Evolutionary conservation across 495 filamentous ascomycete genomes (phyloP), one percentile per base, ranked within the genome.

Genomic region (Aspergillus incahuasiensis): DNA sequence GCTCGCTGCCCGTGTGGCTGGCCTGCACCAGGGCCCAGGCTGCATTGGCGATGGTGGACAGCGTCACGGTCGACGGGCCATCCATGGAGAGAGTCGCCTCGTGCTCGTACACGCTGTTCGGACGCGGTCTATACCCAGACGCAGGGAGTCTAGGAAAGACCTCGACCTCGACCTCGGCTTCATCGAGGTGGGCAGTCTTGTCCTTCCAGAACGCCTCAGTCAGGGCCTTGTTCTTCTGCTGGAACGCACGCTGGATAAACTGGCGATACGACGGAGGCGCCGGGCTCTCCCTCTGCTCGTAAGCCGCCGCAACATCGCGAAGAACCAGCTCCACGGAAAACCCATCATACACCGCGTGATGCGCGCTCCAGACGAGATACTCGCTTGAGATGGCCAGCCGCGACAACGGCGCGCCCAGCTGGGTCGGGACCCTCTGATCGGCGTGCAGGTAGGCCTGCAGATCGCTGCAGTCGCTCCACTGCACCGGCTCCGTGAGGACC

Each of bases 21-120:
- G 65, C 57, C 5, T 68, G 19, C 3, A 75, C 54, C 0, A 76
- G 13, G 9, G 70, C 55, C 71, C 72, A 77, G 0, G 72, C 74
- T 7, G 46, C 46, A 18, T 34, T 25, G 25, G 34, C 15, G n/a
- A 35, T 16, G 20, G 25, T 34, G 1, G 46, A 32, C 4, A 16
- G 6, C 18, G 46, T 49, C 3, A 49, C 44, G 15, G 9, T 11
- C 6, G 32, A 35, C 6, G 32, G 32, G 6, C 32, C 32, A 12
- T 35, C 32, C 6, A 35, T 35, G 6, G 32, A 9, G 6, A 35
- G 32, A 35, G 6, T 35, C 5, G 32, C 6, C 13, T 35, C 32
- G 32, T 35, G 32, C 32, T 35, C 12, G 13, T 35, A 35, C 32
- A 35, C 32, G 32, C 32, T 35, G 32, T 35, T 35, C 8, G 32